Evolutionary conservation across 2,329 filamentous ascomycete genomes (phyloP), one percentile per base, ranked within the genome.

Genomic region (Colletotrichum theobromicola): DNA sequence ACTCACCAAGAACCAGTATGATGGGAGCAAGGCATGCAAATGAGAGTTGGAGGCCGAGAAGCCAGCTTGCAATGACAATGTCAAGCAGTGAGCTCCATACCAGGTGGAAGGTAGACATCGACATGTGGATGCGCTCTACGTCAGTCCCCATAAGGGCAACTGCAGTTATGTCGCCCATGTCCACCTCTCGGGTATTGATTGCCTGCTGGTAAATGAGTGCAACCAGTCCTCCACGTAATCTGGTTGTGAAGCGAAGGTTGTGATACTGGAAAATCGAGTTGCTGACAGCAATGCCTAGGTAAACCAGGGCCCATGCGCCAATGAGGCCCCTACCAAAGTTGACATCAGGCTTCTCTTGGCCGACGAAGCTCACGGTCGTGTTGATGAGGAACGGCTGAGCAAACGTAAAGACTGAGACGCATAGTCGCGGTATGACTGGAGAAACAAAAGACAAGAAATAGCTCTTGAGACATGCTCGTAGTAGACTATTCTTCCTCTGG

Each of bases 71-170:
- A 12, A 84, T 69, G 2, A 46, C 76, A 32, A 81, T 78, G 7
- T 83, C 80, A 3, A 80, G 16, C 8, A 80, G 24, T 5, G 77
- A 76, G 1, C 75, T 81, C 82, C 82, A 84, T 1, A 80, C 32
- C 30, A 81, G 77, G 24, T 83, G 81, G 12, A 83, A 65, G 0
- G 69, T 24, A 12, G 69, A 46, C 50, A 82, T 75, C 4, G 72
- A 76, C 1, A 61, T 60, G n/a, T 75, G 70, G 28, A 83, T 81
- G 3, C 81, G 80, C 46, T 82, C 81, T 2, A 83, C 75, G 60
- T 83, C 82, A 2, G 82, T 81, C 7, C 82, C 81, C 81, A 84
- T 83, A 1, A 84, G 69, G 1, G 82, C 77, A 9, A 84, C 67
- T 8, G 81, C 82, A 2, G 79, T 78, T 15, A 79, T 79, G 12